A percentile compares a stretch with the other conserved stretches of the same genome.
Conservation (phyloP, 768 basidiomycete genomes). For the Xerocomellus amylosporus region DNA sequence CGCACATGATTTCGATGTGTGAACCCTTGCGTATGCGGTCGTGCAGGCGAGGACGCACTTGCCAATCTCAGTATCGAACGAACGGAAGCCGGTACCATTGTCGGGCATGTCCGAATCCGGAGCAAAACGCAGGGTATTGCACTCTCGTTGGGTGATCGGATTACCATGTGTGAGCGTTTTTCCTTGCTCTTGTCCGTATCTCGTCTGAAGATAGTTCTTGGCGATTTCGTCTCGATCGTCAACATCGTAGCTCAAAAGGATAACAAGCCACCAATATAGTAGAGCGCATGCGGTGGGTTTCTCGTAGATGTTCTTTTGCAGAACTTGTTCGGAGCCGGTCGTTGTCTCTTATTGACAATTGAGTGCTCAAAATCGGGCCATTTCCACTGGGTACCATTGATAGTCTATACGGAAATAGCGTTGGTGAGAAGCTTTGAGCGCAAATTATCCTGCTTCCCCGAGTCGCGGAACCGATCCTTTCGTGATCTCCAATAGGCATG, state of each 20-base stretch:
- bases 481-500: not conserved
- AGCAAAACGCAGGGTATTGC: slow-evolving; percentile 99
- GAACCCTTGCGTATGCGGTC: no score
- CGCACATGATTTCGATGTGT: not conserved
- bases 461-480: not conserved
- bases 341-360: not conserved
- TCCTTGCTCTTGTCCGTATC: not conserved
- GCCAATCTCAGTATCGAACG: slow-evolving; percentile 94
- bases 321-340: not conserved
- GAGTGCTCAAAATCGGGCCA: not conserved
- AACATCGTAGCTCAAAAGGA: slow-evolving; percentile 40
- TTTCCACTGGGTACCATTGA: not conserved
- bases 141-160: slow-evolving; percentile 86
- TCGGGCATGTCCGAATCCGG: slow-evolving; percentile 92
- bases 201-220: not conserved
- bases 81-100: slow-evolving; percentile 75
- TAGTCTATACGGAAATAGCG: not conserved
- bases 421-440: not conserved
- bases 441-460: not conserved
- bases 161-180: slow-evolving; percentile 53
- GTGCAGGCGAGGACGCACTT: slow-evolving; percentile 86
- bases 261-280: slow-evolving; percentile 32
- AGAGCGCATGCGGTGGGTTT: not conserved
- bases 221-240: not conserved
- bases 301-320: not conserved